Conservation (phyloP, 495 filamentous ascomycete species). For the Chaetomidium leptoderma region DNA sequence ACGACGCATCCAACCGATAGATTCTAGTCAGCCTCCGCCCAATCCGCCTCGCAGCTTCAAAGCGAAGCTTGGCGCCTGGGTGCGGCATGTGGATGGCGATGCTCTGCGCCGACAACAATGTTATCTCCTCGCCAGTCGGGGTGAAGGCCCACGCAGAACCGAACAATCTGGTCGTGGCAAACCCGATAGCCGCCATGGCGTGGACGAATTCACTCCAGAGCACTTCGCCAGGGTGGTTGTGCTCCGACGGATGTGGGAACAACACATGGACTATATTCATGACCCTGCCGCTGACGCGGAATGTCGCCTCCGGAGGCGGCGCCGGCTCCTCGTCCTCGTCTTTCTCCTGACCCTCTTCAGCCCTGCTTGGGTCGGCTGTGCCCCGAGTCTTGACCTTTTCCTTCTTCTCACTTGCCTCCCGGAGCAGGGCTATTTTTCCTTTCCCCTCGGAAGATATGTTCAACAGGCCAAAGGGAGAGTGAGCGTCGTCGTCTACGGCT, state of each 20-base stretch:
- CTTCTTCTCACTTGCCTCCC: neutral
- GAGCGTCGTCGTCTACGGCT: no score
- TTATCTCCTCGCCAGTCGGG: constrained; percentile 19
- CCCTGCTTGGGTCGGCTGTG: neutral
- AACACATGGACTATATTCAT: constrained; percentile 8
- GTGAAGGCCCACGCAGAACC: constrained; percentile 50
- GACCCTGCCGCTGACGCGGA: neutral
- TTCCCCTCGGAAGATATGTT: no score
- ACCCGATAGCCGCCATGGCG: constrained; percentile 44
- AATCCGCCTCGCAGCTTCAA: no score
- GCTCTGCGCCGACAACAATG: constrained; percentile 28
- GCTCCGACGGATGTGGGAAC: neutral
- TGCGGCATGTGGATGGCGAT: constrained; percentile 51
- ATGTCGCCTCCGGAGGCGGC: neutral
- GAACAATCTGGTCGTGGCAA: constrained; percentile 42
- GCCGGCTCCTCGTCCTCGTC: neutral
- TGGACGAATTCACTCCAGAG: constrained; percentile 50
- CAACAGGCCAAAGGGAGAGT: no score
- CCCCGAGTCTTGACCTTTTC: neutral
- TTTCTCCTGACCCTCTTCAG: neutral
- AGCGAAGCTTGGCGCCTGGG: neutral
- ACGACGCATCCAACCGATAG: no score
- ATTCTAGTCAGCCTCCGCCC: no score
- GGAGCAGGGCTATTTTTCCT: neutral
- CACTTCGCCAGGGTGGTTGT: constrained; percentile 32